These are phyloP conservation scores for Volutella citrinella DNA, from an alignment of 2,329 filamentous ascomycete species.

Conservation along the genomic window DNA sequence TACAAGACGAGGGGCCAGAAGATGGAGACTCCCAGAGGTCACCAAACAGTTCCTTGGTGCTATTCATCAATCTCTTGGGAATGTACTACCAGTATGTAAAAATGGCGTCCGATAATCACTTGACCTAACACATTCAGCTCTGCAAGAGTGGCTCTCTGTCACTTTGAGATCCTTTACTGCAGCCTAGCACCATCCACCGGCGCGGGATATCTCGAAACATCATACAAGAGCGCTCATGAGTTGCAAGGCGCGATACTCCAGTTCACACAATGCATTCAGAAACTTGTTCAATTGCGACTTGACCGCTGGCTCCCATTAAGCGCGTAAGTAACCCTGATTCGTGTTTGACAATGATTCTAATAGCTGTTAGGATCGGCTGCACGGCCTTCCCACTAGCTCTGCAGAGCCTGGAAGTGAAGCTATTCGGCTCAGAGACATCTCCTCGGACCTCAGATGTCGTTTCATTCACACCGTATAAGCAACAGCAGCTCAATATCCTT, in stretches of 20 bases:
- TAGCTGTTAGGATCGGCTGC: constrained; percentile 19
- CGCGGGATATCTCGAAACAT: no score
- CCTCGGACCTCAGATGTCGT: not conserved
- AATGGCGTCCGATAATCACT: rapidly evolving
- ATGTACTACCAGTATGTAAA: constrained; percentile 25
- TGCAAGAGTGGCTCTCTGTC: constrained; percentile 16
- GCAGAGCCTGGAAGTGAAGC: constrained; percentile 15
- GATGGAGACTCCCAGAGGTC: constrained; percentile 3
- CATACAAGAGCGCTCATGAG: no score
- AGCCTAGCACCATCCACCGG: no score
- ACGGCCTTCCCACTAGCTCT: constrained; percentile 19
- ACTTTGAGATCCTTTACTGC: constrained; percentile 20
- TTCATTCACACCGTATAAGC: constrained; percentile 10
- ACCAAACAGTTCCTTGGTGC: constrained; percentile 8
- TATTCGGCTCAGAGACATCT: not conserved
- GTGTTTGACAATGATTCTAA: rapidly evolving
- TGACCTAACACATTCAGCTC: constrained; percentile 15
- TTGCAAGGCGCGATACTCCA: no score
- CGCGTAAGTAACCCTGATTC: constrained; percentile 11
- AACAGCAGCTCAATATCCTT: constrained; percentile 18
- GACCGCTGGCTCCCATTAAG: constrained; percentile 23
- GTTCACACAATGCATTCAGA: constrained; percentile 19
- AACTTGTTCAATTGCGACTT: constrained; percentile 13
- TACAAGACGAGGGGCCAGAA: constrained; percentile 9
- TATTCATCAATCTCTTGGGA: constrained; percentile 23